These are phyloP conservation scores for Fusarium lyarnte DNA, from an alignment of 2,329 filamentous ascomycete genomes.

Conservation along the genomic window DNA sequence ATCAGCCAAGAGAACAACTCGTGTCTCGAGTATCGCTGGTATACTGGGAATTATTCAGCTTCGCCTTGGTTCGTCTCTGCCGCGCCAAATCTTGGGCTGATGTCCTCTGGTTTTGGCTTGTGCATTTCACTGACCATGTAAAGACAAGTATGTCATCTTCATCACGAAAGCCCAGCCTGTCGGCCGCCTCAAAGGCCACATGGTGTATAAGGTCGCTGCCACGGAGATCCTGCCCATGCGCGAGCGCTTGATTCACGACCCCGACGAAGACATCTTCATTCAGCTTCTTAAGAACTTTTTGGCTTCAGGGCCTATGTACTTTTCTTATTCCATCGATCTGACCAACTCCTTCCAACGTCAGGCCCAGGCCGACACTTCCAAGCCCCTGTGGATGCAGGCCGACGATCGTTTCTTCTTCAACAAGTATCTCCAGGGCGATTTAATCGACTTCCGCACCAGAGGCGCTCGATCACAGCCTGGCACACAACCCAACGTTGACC, in stretches of 20 bases:
- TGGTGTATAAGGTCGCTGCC: conserved; percentile 90
- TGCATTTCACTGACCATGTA: conserved; percentile 32
- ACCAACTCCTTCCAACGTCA: conserved; percentile 98
- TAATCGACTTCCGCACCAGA: conserved; percentile 84
- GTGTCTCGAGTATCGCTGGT: conserved; percentile 91
- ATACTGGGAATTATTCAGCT: conserved; percentile 95
- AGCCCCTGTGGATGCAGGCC: conserved; percentile 88
- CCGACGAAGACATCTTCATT: conserved; percentile 93
- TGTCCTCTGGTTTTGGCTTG: conserved; percentile 6
- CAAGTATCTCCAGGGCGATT: conserved; percentile 86
- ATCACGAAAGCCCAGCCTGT: conserved; percentile 95
- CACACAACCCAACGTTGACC: conserved; percentile 80
- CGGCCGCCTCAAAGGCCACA: conserved; percentile 92
- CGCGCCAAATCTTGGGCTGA: conserved; percentile 19
- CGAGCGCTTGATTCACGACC: conserved; percentile 89
- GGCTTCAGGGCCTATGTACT: conserved; percentile 91
- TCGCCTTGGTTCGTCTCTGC: conserved; percentile 75
- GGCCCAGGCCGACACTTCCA: conserved; percentile 74
- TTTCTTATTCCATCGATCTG: conserved; percentile 95
- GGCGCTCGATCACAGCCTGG: conserved; percentile 72
- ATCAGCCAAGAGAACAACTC: conserved; percentile 74
- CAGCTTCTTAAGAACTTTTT: conserved; percentile 82
- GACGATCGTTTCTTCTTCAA: conserved; percentile 99
- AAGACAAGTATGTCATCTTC: conserved; percentile 94
- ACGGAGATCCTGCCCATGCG: conserved; percentile 95